A percentile compares a stretch with the other conserved stretches of the same genome.
These are phyloP conservation scores for Berkeleyomyces rouxiae DNA, from an alignment of 2,329 filamentous ascomycete genomes.

Conservation along the genomic window DNA sequence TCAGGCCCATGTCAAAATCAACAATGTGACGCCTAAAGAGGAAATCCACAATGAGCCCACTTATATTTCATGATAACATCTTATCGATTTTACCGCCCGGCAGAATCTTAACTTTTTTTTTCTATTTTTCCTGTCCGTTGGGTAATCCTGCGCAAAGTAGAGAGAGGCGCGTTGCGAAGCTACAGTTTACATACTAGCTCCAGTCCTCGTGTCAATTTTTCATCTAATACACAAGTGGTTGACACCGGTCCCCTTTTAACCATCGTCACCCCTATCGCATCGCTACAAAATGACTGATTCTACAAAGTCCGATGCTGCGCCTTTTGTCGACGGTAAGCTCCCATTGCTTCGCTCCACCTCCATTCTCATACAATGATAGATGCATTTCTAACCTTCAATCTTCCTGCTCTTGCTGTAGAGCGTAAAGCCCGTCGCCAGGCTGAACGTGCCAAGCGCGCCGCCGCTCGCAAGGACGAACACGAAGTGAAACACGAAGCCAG, in stretches of 20 bases:
- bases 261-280: background rate
- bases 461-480: conserved; percentile 3
- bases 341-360: background rate
- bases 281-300: background rate
- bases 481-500: background rate
- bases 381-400: background rate
- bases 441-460: conserved; percentile 10
- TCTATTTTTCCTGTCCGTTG: background rate
- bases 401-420: background rate
- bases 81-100: conserved; percentile 10
- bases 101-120: conserved; percentile 14
- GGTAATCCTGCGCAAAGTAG: background rate
- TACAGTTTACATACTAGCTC: background rate
- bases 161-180: background rate
- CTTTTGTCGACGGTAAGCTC: conserved; percentile 12
- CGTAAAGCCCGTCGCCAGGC: conserved; percentile 13
- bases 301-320: background rate
- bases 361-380: background rate
- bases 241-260: too few relatives aligned
- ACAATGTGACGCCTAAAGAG: background rate
- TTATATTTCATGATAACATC: background rate
- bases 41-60: background rate
- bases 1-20: background rate
- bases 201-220: background rate
- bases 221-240: background rate